A percentile compares a stretch with the other conserved stretches of the same genome.
phyloP scores from a whole-genome alignment of 495 filamentous ascomycete genomes.

The Astrothelium macrocarpum region DNA sequence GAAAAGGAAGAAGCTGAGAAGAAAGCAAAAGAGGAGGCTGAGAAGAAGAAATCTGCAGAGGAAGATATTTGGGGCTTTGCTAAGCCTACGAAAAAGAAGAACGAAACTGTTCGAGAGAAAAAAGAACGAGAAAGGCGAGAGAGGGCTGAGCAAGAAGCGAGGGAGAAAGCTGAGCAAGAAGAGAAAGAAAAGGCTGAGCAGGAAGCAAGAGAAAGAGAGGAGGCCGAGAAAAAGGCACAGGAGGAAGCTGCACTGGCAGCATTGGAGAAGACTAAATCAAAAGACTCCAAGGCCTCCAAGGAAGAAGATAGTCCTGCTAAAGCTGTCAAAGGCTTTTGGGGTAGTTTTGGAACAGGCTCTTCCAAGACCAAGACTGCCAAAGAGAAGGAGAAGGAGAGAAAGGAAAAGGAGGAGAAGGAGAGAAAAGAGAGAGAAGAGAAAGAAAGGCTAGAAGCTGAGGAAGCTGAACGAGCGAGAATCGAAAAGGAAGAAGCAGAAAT shows the following conservation, averaged over 20 bases:
- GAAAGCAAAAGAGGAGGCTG: slow-evolving; percentile 21
- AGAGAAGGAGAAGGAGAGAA: slow-evolving; percentile 14
- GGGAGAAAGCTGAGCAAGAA: slow-evolving; percentile 7
- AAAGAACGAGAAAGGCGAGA: slow-evolving; percentile 8
- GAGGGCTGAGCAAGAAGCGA: slow-evolving; percentile 8
- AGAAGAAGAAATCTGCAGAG: slow-evolving; percentile 8
- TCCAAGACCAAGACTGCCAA: slow-evolving; percentile 12
- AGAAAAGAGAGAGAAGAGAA: slow-evolving; percentile 15
- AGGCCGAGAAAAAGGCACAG: neutral
- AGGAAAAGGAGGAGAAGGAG: slow-evolving; percentile 19
- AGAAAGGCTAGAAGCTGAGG: slow-evolving; percentile 14
- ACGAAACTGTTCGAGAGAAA: neutral
- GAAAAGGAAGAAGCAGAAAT: slow-evolving; percentile 20
- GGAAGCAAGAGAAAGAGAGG: neutral
- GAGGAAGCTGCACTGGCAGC: slow-evolving; percentile 4
- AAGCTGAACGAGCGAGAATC: slow-evolving; percentile 7
- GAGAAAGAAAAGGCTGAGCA: slow-evolving; percentile 9
- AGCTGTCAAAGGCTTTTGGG: slow-evolving; percentile 18
- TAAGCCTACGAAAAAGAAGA: slow-evolving; percentile 12
- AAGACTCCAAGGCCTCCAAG: slow-evolving; percentile 18
- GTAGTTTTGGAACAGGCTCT: slow-evolving; percentile 12
- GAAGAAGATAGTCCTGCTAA: slow-evolving; percentile 17
- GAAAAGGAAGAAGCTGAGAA: slow-evolving; percentile 26
- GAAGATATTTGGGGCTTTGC: neutral
- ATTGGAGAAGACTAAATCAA: slow-evolving; percentile 17